Conservation (phyloP, 768 basidiomycete species). For the Fomitopsis serialis region DNA sequence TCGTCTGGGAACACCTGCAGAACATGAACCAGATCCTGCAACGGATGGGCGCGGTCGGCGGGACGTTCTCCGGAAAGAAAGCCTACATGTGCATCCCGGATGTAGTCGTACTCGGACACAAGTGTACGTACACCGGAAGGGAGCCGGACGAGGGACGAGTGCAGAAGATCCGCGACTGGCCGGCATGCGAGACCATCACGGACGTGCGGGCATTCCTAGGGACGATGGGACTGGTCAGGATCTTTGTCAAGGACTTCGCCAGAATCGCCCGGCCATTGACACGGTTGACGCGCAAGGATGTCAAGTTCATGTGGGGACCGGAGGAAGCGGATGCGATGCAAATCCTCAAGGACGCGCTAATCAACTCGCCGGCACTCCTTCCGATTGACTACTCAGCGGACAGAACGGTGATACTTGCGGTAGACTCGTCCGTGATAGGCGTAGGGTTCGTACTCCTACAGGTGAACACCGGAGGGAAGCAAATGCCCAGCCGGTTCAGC, state of each 20-base stretch:
- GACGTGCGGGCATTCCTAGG: no score
- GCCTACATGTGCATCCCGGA: constrained; percentile 14
- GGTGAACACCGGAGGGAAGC: constrained; percentile 7
- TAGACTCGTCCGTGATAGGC: no score
- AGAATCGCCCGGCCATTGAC: constrained; percentile 11
- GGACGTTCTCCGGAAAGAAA: constrained; percentile 14
- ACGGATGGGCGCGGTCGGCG: constrained; percentile 22
- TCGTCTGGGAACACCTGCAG: constrained; percentile 33
- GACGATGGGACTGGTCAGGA: constrained; percentile 8
- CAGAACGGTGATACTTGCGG: constrained; percentile 14
- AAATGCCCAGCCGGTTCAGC: constrained; percentile 25
- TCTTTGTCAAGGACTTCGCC: constrained; percentile 12
- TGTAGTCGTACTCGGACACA: constrained; percentile 37
- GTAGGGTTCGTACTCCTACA: constrained; percentile 25
- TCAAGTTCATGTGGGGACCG: constrained; percentile 10
- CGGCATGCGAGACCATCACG: no score
- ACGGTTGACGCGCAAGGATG: constrained; percentile 16
- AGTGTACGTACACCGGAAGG: constrained; percentile 29
- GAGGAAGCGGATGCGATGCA: constrained; percentile 1
- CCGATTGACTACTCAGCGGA: constrained; percentile 19
- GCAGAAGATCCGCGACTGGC: no score
- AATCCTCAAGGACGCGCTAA: constrained; percentile 13
- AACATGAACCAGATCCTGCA: constrained; percentile 31
- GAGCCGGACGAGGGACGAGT: constrained; percentile 22
- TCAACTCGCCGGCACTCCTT: constrained; percentile 10